These are phyloP conservation scores for Themeda triandra DNA, from an alignment of 176 grass and related monocot genomes.

Conservation along the genomic window DNA sequence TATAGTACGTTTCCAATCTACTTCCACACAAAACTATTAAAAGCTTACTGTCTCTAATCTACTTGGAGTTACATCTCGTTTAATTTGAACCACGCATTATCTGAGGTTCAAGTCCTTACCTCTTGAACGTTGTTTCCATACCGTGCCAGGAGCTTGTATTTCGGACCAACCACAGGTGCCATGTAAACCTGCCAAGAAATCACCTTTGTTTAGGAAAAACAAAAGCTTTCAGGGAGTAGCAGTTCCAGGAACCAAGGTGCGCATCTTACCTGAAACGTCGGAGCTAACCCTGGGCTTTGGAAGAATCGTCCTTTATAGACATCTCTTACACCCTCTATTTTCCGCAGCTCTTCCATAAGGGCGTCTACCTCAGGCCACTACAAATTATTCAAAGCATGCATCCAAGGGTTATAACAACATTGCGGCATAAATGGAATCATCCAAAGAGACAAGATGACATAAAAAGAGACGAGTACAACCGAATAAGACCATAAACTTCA, in stretches of 20 bases:
- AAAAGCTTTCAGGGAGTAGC: background rate
- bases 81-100: background rate
- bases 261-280: conserved; percentile 73
- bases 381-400: conserved; percentile 9
- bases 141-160: conserved; percentile 86
- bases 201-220: background rate
- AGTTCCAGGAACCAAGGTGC: background rate
- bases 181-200: conserved; percentile 74
- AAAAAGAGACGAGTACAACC: background rate
- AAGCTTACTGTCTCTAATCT: background rate
- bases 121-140: conserved; percentile 91
- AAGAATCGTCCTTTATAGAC: conserved; percentile 90
- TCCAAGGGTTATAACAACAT: background rate
- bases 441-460: background rate
- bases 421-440: background rate
- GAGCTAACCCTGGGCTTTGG: conserved; percentile 76
- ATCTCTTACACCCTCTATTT: conserved; percentile 60
- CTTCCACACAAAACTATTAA: background rate
- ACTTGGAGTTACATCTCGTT: background rate
- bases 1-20: background rate
- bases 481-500: background rate
- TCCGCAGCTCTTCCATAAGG: conserved; percentile 78
- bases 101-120: conserved; percentile 34
- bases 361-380: conserved; percentile 92
- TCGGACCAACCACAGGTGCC: conserved; percentile 65